A percentile compares a stretch with the other conserved stretches of the same genome.
Conservation (phyloP, 73 alveolate species). For the Blepharisma stoltei region DNA sequence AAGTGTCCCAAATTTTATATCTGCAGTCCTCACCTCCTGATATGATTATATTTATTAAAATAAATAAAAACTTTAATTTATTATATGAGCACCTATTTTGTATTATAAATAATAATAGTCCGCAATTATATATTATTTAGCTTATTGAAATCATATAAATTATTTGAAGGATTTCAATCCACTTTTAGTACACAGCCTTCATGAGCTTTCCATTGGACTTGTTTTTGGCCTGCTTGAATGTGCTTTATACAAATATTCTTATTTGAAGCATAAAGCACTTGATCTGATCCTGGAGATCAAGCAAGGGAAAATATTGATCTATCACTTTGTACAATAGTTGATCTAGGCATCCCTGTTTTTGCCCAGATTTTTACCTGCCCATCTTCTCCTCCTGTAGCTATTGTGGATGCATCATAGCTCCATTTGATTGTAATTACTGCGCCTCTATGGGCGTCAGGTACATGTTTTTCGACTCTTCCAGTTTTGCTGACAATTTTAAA, state of each 20-base stretch:
- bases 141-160: no score
- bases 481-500: slow-evolving; percentile 69
- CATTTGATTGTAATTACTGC: slow-evolving; percentile 88
- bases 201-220: slow-evolving; percentile 91
- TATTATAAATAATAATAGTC: no score
- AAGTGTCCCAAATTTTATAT: slow-evolving; percentile 95
- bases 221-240: slow-evolving; percentile 86
- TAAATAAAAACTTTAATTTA: no score
- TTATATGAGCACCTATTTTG: no score
- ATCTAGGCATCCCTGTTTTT: slow-evolving; percentile 85
- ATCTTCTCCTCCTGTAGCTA: slow-evolving; percentile 96
- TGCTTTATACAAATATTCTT: slow-evolving; percentile 84
- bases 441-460: slow-evolving; percentile 85
- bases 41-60: no score
- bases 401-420: slow-evolving; percentile 92
- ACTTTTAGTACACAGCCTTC: slow-evolving; percentile 90
- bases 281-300: slow-evolving; percentile 93
- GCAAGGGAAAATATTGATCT: slow-evolving; percentile 83
- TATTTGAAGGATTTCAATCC: slow-evolving; percentile 96
- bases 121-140: no score
- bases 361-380: slow-evolving; percentile 95
- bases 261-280: slow-evolving; percentile 76
- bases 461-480: slow-evolving; percentile 85
- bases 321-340: slow-evolving; percentile 68
- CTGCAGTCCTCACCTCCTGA: slow-evolving; percentile 97